Conservation (phyloP, 768 basidiomycete genomes). For the Plicaturopsis crispa region DNA sequence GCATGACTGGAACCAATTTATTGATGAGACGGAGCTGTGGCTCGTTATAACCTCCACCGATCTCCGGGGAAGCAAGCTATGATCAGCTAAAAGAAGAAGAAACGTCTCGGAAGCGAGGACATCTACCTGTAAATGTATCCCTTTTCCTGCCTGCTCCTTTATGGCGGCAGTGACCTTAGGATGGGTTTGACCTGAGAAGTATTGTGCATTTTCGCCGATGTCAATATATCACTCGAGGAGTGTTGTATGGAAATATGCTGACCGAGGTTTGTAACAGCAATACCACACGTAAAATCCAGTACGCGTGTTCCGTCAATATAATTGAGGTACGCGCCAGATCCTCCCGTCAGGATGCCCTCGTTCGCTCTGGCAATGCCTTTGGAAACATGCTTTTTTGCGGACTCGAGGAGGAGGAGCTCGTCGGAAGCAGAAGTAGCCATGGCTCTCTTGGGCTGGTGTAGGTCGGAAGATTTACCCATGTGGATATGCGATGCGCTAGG, state of each 20-base stretch:
- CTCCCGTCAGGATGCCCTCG: conserved; percentile 55
- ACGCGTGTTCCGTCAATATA: conserved; percentile 66
- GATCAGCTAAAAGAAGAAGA: background rate
- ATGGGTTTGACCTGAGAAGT: conserved; percentile 69
- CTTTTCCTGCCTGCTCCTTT: conserved; percentile 76
- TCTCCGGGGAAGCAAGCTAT: no score
- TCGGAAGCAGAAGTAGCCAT: background rate
- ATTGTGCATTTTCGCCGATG: no score
- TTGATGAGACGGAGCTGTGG: conserved; percentile 87
- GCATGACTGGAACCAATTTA: conserved; percentile 82
- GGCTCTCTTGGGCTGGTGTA: background rate
- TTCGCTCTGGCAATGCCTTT: conserved; percentile 33
- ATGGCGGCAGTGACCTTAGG: conserved; percentile 82
- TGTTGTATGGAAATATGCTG: no score
- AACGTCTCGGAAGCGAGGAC: background rate
- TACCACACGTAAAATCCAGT: conserved; percentile 85
- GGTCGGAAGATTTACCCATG: background rate
- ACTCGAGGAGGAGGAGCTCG: no score
- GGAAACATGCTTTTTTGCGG: conserved; percentile 30
- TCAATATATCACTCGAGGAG: no score
- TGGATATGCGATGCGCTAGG: no score
- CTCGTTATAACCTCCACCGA: no score
- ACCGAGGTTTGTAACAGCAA: conserved; percentile 84
- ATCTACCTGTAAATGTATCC: conserved; percentile 72
- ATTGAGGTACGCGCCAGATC: conserved; percentile 65